phyloP scores from a whole-genome alignment of 2,329 filamentous ascomycete genomes.

The Beauveria pseudobassiana region DNA sequence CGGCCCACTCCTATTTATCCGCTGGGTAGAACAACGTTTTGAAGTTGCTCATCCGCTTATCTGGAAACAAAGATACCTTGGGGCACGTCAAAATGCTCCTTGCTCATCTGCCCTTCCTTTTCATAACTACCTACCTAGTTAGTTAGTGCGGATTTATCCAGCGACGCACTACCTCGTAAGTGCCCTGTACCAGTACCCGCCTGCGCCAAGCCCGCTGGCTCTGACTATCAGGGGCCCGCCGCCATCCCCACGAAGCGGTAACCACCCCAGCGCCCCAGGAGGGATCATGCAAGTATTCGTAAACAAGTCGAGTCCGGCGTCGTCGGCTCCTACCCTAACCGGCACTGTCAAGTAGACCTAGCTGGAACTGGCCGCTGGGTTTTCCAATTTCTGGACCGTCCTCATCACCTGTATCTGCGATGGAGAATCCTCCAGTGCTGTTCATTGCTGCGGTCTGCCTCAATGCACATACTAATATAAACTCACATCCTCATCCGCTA shows the following conservation, averaged over 20 bases:
- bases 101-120: neutral
- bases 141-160: neutral
- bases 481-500: neutral
- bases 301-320: too few relatives aligned
- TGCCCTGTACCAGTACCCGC: neutral
- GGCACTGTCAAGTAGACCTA: too few relatives aligned
- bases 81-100: neutral
- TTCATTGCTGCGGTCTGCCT: neutral
- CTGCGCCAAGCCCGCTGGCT: neutral
- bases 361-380: too few relatives aligned
- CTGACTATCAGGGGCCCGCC: slow-evolving; percentile 4
- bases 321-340: too few relatives aligned
- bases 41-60: neutral
- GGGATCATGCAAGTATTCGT: too few relatives aligned
- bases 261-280: neutral
- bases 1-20: neutral
- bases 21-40: neutral
- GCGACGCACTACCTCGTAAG: neutral
- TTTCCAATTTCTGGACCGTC: too few relatives aligned
- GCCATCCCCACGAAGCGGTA: neutral
- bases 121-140: neutral
- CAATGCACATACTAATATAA: too few relatives aligned
- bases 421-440: neutral
- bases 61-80: neutral
- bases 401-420: too few relatives aligned